A percentile compares a stretch with the other conserved stretches of the same genome.
phyloP scores from a whole-genome alignment of 805 yeast genomes.

The Lipomyces orientalis region DNA sequence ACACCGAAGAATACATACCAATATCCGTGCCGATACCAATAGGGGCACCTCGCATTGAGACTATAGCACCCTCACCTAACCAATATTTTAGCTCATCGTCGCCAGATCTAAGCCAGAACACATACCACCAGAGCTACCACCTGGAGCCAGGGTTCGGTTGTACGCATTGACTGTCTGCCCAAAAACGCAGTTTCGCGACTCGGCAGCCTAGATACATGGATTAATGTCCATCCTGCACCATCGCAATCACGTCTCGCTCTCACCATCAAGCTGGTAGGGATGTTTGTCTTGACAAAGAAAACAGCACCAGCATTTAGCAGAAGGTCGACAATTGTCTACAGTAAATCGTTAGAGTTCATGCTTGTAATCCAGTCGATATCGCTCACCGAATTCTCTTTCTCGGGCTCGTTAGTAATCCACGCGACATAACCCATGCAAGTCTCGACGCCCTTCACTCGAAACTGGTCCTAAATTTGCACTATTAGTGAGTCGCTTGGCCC shows the following conservation, averaged over 20 bases:
- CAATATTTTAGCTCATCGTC: neutral
- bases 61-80: conserved; percentile 56
- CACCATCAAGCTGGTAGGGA: conserved; percentile 51
- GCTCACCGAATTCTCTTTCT: conserved; percentile 43
- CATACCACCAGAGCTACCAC: conserved; percentile 64
- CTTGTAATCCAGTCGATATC: neutral
- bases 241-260: neutral
- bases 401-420: conserved; percentile 48
- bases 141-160: conserved; percentile 53
- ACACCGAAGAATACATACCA: conserved; percentile 42
- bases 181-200: conserved; percentile 52
- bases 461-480: conserved; percentile 46
- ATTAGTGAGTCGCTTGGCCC: neutral
- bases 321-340: conserved; percentile 47
- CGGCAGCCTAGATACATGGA: conserved; percentile 47
- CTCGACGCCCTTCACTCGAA: conserved; percentile 55
- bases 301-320: conserved; percentile 58
- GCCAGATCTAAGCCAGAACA: conserved; percentile 44
- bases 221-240: neutral
- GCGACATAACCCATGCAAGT: conserved; percentile 58
- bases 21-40: conserved; percentile 60
- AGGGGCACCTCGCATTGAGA: conserved; percentile 53
- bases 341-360: neutral
- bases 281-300: conserved; percentile 60
- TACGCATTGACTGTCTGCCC: conserved; percentile 57